Base-by-base conservation (phyloP, 208 protist species). In the Tritrichomonas musculus region DNA sequence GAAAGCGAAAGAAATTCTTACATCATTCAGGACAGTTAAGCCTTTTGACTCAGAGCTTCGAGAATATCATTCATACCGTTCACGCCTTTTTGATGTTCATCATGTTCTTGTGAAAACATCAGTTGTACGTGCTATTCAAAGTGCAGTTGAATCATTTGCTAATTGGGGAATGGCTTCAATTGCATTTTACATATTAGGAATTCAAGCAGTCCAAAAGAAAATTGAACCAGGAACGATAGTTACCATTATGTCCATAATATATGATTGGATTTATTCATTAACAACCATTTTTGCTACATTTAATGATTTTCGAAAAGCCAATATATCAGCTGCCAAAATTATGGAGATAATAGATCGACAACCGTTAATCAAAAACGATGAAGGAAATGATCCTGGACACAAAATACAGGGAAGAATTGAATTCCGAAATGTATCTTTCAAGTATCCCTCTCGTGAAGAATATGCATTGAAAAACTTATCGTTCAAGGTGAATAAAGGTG, bases 1-100 rank as follows among this genome's bases (percentile, higher is more conserved):
- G 3, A 88, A 88, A 88, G 77, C 77, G 0, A 47, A 88, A 88
- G 77, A 88, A 88, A 47, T 57, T 41, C 53, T 88, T 50, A 88
- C 77, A 39, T 47, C 44, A 57, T 88, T 88, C 30, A 57, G 77
- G 57, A 88, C 77, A 30, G 47, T 88, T 33, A 88, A 88, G 57
- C 13, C 77, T 39, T 88, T 88, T 30, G 77, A 88, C 30, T 27
- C 14, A 1, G 77, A 88, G 39, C 44, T 88, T 44, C 11, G 30
- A 9, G 77, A 88, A 88, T 53, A 33, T 5, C n/a, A n/a, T 39
- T 27, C 17, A 22, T 88, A 88, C 17, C 22, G 13, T 30, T 82
- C 73, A 1, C n/a, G 14, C 8, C 73, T 82, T 30, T 20, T 50
- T 50, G 73, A 39, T 50, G 73, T 82, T 20, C 20, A 82, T 82